These are phyloP conservation scores for Zychaea mexicana DNA, from an alignment of 371 early-diverging fungal species.

Conservation along the genomic window DNA sequence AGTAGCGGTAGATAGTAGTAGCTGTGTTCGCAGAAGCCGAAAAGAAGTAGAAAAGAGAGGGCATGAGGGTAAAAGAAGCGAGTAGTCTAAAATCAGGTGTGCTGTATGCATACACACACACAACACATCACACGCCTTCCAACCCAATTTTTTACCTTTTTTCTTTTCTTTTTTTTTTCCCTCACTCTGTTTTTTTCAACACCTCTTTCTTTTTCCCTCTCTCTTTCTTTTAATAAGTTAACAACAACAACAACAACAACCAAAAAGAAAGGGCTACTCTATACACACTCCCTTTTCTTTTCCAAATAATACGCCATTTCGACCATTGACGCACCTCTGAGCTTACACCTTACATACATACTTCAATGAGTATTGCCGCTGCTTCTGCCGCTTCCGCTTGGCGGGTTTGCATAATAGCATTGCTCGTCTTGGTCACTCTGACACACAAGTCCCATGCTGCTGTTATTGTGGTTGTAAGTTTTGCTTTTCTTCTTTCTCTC, in stretches of 20 bases:
- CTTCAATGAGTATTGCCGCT: too few species aligned
- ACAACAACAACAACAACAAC: neutral
- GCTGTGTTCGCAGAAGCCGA: neutral
- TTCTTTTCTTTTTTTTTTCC: neutral
- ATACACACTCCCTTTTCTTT: neutral
- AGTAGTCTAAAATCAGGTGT: too few species aligned
- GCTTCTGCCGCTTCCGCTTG: too few species aligned
- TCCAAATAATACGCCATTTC: too few species aligned
- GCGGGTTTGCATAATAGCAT: slow-evolving; percentile 5
- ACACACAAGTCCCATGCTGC: slow-evolving; percentile 11
- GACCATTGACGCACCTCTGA: too few species aligned
- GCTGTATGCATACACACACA: neutral
- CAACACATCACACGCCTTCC: neutral
- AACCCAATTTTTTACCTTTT: slow-evolving; percentile 9
- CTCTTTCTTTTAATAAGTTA: slow-evolving; percentile 1
- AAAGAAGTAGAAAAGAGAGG: too few species aligned
- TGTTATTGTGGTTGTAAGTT: slow-evolving; percentile 19
- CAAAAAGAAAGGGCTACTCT: neutral
- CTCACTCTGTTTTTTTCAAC: slow-evolving; percentile 2
- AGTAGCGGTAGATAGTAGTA: neutral
- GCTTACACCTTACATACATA: too few species aligned
- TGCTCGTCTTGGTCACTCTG: neutral
- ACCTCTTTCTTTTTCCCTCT: slow-evolving; percentile 6
- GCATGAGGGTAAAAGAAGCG: too few species aligned
- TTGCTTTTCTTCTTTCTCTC: neutral